These are phyloP conservation scores for Trypanosoma melophagium DNA, from an alignment of 208 protist genomes.

Conservation along the genomic window DNA sequence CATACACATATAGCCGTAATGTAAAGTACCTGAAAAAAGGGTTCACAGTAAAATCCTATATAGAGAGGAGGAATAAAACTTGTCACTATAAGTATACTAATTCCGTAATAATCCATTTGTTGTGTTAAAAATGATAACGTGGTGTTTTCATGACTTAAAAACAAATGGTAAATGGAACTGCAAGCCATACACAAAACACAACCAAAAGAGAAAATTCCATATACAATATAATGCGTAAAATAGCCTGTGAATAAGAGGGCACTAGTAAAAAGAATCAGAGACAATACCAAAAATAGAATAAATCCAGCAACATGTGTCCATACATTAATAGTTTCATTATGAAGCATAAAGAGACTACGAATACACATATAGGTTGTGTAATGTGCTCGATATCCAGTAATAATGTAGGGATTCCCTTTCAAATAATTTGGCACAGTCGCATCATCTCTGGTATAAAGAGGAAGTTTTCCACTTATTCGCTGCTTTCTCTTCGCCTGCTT, in stretches of 20 bases:
- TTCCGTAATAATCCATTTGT: slow-evolving; percentile 49
- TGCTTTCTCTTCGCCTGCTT: background rate
- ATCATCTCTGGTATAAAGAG: slow-evolving; percentile 31
- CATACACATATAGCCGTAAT: slow-evolving; percentile 32
- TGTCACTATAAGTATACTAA: slow-evolving; percentile 46
- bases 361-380: slow-evolving; percentile 62
- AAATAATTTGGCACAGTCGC: slow-evolving; percentile 24
- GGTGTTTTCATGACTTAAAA: slow-evolving; percentile 37
- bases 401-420: slow-evolving; percentile 46
- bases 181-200: slow-evolving; percentile 43
- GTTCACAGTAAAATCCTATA: slow-evolving; percentile 43
- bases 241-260: slow-evolving; percentile 31
- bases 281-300: slow-evolving; percentile 55
- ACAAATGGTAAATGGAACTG: slow-evolving; percentile 49
- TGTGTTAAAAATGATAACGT: slow-evolving; percentile 28
- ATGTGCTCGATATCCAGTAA: slow-evolving; percentile 61
- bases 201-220: slow-evolving; percentile 36
- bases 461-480: slow-evolving; percentile 4
- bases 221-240: slow-evolving; percentile 30
- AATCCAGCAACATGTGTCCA: slow-evolving; percentile 81
- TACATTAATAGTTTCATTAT: slow-evolving; percentile 89
- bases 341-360: slow-evolving; percentile 61
- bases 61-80: slow-evolving; percentile 60
- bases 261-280: slow-evolving; percentile 37
- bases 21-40: slow-evolving; percentile 38